Conservation (phyloP, 495 filamentous ascomycete species). For the Podospora comata region DNA sequence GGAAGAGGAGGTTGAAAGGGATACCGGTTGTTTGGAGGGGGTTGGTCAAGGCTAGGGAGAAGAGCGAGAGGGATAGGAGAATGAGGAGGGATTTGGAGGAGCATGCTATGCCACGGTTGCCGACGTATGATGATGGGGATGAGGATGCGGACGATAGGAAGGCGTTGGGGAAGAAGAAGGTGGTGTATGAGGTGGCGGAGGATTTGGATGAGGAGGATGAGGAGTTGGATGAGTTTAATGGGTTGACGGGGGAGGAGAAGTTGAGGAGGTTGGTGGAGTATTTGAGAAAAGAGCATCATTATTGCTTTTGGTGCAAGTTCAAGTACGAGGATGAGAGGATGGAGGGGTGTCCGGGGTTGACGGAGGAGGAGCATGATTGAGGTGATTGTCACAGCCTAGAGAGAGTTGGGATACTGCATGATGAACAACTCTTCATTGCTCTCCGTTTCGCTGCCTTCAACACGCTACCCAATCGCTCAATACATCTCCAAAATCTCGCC, state of each 20-base stretch:
- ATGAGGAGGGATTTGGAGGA: conserved; percentile 68
- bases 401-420: not conserved
- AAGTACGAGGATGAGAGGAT: conserved; percentile 65
- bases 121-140: conserved; percentile 53
- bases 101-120: conserved; percentile 38
- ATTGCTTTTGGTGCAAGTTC: conserved; percentile 98
- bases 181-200: conserved; percentile 52
- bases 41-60: conserved; percentile 62
- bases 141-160: conserved; percentile 49
- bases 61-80: conserved; percentile 64
- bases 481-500: conserved; percentile 48
- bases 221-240: conserved; percentile 82
- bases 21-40: conserved; percentile 81
- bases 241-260: conserved; percentile 59
- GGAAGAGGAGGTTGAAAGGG: conserved; percentile 45
- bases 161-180: conserved; percentile 37
- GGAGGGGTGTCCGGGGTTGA: conserved; percentile 86
- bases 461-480: not conserved
- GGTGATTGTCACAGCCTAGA: not conserved
- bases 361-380: conserved; percentile 90
- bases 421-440: too few relatives aligned
- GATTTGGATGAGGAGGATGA: conserved; percentile 79
- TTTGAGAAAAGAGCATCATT: conserved; percentile 66
- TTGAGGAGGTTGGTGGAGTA: conserved; percentile 62
- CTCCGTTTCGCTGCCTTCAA: too few relatives aligned